Evolutionary conservation across 306 rosid genomes (phyloP), one percentile per base, ranked within the genome.

Genomic region (Prunus campanulata): DNA sequence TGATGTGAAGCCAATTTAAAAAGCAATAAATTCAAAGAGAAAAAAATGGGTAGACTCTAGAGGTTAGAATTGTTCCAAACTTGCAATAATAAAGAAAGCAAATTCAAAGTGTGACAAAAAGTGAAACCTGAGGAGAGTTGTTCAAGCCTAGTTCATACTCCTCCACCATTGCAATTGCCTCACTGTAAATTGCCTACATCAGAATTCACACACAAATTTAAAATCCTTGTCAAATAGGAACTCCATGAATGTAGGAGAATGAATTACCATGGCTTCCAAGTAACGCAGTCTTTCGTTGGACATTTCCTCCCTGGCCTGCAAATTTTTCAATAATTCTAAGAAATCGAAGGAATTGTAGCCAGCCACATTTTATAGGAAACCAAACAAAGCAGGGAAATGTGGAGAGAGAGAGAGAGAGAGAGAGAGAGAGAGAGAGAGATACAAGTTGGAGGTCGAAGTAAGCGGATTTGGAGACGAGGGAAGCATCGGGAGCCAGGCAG

Each of bases 221-320:
- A 63, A 50, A 65, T 68, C 74, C 39, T 2, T 16, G 25, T n/a
- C 54, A 24, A 63, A 72, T 20, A 74, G 3, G 50, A 55, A 54
- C 3, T 18, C 54, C 46, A 42, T 9, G 11, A 68, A 55, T 47
- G 3, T 42, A 30, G 54, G 27, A 63, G 24, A 44, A 16, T 59
- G 15, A 59, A 22, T 44, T 48, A 92, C 99, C 97, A 87, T 89
- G 69, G 96, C 88, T 89, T 95, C 97, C 83, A 92, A 75, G 80
- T 92, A 92, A 19, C 96, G 92, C 68, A 84, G 84, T 78, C 97
- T 87, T 78, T 95, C 97, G 88, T 92, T 79, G 75, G 88, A 89
- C 99, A 95, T 95, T 88, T 91, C 99, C 90, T 92, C 97, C 84
- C 97, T 91, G 18, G 96, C 99, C 98, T 95, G 88, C 81, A 86